Percentiles rank a stretch among this genome's conserved stretches.
phyloP scores from a whole-genome alignment of 163 green algal genomes.

The Picocystis sp. region DNA sequence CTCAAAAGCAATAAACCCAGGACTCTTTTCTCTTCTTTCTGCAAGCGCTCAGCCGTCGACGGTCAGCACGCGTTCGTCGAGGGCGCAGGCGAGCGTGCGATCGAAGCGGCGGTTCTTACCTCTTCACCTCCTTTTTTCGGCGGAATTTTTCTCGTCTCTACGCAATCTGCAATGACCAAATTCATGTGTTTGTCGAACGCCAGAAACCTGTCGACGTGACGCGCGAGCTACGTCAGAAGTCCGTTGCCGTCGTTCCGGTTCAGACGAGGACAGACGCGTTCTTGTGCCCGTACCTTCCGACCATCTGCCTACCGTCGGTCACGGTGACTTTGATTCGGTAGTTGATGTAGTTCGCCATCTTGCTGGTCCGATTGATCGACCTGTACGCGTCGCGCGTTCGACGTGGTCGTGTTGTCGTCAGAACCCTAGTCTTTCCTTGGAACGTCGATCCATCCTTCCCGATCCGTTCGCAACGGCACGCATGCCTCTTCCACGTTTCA shows the following conservation, averaged over 20 bases:
- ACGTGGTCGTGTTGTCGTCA: too few relatives aligned
- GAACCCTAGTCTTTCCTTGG: too few relatives aligned
- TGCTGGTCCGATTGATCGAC: constrained; percentile 53
- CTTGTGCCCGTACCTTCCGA: constrained; percentile 44
- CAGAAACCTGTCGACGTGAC: constrained; percentile 66
- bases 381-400: constrained; percentile 8
- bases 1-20: constrained; percentile 84
- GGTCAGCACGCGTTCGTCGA: neutral
- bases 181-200: constrained; percentile 97
- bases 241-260: neutral
- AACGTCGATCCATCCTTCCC: too few relatives aligned
- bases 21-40: constrained; percentile 77
- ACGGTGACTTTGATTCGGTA: constrained; percentile 93
- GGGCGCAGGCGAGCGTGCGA: neutral
- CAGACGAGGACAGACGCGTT: too few relatives aligned
- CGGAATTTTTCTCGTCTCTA: constrained; percentile 85
- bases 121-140: constrained; percentile 82
- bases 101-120: constrained; percentile 21
- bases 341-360: constrained; percentile 97
- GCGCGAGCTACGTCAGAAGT: constrained; percentile 5
- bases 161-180: constrained; percentile 80
- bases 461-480: too few relatives aligned
- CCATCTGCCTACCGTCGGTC: constrained; percentile 75
- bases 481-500: too few relatives aligned
- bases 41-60: constrained; percentile 9